phyloP scores from a whole-genome alignment of 1,284 basidiomycete species.

The Cryptococcus sp. region DNA sequence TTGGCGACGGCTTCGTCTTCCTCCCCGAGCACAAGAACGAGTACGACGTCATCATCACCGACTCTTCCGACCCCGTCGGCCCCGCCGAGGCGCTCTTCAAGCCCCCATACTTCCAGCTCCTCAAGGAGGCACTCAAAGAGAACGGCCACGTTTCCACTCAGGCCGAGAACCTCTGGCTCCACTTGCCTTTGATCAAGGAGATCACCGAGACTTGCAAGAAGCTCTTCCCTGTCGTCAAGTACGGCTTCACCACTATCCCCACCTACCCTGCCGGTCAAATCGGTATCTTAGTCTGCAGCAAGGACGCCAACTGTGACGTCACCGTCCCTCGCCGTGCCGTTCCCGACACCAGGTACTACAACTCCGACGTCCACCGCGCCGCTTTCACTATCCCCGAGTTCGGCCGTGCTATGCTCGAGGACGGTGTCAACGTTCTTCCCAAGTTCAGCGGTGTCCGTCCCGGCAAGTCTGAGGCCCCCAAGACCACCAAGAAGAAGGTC shows the following conservation, averaged over 20 bases:
- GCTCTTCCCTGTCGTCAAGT: slow-evolving; percentile 84
- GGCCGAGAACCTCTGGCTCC: slow-evolving; percentile 94
- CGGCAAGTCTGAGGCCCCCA: slow-evolving; percentile 55
- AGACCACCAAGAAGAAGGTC: slow-evolving; percentile 66
- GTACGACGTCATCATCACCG: slow-evolving; percentile 98
- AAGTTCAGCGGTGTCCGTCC: slow-evolving; percentile 62
- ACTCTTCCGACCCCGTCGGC: slow-evolving; percentile 97
- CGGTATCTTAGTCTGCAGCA: slow-evolving; percentile 90
- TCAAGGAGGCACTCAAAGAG: slow-evolving; percentile 83
- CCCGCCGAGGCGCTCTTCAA: slow-evolving; percentile 94
- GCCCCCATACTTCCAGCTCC: slow-evolving; percentile 94
- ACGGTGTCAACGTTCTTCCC: slow-evolving; percentile 69
- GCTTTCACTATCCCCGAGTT: slow-evolving; percentile 91
- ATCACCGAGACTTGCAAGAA: slow-evolving; percentile 71
- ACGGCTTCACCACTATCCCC: slow-evolving; percentile 95
- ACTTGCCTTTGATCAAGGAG: slow-evolving; percentile 82
- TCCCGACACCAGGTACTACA: slow-evolving; percentile 81
- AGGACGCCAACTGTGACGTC: slow-evolving; percentile 70
- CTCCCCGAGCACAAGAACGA: slow-evolving; percentile 82
- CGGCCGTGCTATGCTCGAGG: slow-evolving; percentile 71
- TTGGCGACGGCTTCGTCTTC: slow-evolving; percentile 98
- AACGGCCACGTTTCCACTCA: slow-evolving; percentile 96
- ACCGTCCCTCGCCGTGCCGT: slow-evolving; percentile 70
- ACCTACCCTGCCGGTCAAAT: slow-evolving; percentile 98
- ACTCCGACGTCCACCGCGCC: slow-evolving; percentile 74